phyloP scores from a whole-genome alignment of 306 rosid genomes.

The Cucumis hystrix region DNA sequence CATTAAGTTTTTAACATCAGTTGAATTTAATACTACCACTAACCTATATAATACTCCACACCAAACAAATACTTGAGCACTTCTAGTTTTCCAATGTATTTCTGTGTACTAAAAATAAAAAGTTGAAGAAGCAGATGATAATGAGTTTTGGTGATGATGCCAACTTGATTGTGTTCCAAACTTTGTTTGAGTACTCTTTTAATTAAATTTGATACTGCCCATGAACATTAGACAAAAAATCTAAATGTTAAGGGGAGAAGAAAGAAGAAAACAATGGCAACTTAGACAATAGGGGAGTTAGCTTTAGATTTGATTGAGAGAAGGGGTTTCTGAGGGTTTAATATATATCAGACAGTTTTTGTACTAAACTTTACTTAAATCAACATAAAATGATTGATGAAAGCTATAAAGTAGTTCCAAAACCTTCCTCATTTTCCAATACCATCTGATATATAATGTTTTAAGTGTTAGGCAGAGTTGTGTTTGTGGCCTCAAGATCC shows the following conservation, averaged over 20 bases:
- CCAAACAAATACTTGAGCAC: too few relatives aligned
- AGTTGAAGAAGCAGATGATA: too few relatives aligned
- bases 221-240: not conserved
- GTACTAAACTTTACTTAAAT: not conserved
- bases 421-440: not conserved
- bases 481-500: not conserved
- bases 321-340: not conserved
- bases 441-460: not conserved
- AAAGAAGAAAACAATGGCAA: not conserved
- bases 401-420: not conserved
- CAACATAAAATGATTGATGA: not conserved
- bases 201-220: too few relatives aligned
- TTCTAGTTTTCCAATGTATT: too few relatives aligned
- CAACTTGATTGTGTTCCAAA: too few relatives aligned
- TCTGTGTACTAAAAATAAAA: too few relatives aligned
- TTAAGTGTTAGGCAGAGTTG: not conserved
- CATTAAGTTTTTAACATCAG: not conserved
- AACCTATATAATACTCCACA: not conserved
- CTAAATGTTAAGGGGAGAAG: not conserved
- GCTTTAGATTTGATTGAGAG: not conserved
- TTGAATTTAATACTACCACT: not conserved
- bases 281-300: not conserved
- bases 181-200: too few relatives aligned
- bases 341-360: not conserved
- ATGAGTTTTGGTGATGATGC: too few relatives aligned